phyloP scores from a whole-genome alignment of 768 basidiomycete genomes.

The Tremella fuciformis region DNA sequence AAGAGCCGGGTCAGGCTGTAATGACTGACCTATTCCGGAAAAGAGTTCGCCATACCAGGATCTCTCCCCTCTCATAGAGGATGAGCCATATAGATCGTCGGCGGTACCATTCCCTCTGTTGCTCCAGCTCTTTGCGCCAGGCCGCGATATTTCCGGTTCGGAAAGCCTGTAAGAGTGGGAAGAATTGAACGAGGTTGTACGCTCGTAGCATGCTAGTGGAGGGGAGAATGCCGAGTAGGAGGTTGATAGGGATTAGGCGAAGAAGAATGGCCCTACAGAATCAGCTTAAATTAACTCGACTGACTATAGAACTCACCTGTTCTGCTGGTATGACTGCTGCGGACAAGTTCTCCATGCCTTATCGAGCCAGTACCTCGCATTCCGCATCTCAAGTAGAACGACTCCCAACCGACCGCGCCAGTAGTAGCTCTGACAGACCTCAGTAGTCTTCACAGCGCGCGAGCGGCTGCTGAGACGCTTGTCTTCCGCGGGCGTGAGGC shows the following conservation, averaged over 20 bases:
- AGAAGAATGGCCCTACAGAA: conserved; percentile 38
- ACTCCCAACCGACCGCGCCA: conserved; percentile 39
- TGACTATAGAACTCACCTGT: conserved; percentile 21
- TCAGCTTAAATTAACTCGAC: conserved; percentile 1
- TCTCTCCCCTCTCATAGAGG: conserved; percentile 43
- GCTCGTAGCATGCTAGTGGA: conserved; percentile 13
- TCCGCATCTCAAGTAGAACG: conserved; percentile 33
- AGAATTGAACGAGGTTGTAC: conserved; percentile 30
- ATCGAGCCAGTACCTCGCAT: conserved; percentile 36
- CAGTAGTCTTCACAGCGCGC: conserved; percentile 18
- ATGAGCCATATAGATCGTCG: conserved; percentile 40
- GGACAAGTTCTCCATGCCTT: conserved; percentile 39
- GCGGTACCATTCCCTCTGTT: conserved; percentile 37
- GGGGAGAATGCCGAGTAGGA: conserved; percentile 36
- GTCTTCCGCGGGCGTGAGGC: conserved; percentile 31
- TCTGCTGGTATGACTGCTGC: conserved; percentile 24
- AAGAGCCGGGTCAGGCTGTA: background rate
- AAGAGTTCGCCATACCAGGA: conserved; percentile 43
- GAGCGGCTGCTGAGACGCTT: conserved; percentile 28
- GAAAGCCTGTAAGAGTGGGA: conserved; percentile 32
- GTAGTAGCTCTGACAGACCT: conserved; percentile 42
- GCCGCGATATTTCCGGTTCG: conserved; percentile 31
- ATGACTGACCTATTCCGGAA: conserved; percentile 27
- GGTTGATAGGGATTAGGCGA: conserved; percentile 40
- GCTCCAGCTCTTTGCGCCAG: conserved; percentile 30